Evolutionary conservation across 768 basidiomycete genomes (phyloP).

Genomic region (Rossbeevera mucosa): DNA sequence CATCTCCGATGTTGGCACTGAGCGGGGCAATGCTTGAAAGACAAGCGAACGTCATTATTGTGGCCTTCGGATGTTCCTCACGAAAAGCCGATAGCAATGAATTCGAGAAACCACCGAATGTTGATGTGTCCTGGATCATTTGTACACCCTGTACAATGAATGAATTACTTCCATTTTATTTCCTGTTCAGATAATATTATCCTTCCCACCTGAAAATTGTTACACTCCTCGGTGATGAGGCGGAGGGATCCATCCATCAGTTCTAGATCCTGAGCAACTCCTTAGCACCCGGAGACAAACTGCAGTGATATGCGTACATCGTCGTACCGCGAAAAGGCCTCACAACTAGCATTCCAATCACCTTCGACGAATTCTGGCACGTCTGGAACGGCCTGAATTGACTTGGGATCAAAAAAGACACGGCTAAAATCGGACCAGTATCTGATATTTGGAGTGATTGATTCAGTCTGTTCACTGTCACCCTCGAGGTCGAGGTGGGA

Average conservation of each 20-base stretch:
- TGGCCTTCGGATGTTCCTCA: slow-evolving; percentile 65
- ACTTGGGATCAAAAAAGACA: slow-evolving; percentile 58
- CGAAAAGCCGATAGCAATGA: slow-evolving; percentile 56
- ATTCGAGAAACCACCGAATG: slow-evolving; percentile 62
- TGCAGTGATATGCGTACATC: slow-evolving; percentile 38
- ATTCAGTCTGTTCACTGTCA: slow-evolving; percentile 8
- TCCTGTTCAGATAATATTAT: neutral
- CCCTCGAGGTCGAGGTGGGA: slow-evolving; percentile 33
- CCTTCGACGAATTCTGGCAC: slow-evolving; percentile 44
- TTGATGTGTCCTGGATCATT: slow-evolving; percentile 54
- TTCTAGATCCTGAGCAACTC: slow-evolving; percentile 45
- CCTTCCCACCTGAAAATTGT: slow-evolving; percentile 58
- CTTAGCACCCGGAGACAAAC: neutral
- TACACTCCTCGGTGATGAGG: slow-evolving; percentile 68
- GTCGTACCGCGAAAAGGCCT: slow-evolving; percentile 50
- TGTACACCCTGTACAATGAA: slow-evolving; percentile 55
- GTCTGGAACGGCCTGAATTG: slow-evolving; percentile 62
- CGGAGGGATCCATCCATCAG: slow-evolving; percentile 69
- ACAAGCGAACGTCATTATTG: slow-evolving; percentile 53
- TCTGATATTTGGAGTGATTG: slow-evolving; percentile 28
- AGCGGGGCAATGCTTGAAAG: slow-evolving; percentile 43
- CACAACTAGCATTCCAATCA: slow-evolving; percentile 53
- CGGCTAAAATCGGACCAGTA: slow-evolving; percentile 53
- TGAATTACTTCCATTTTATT: slow-evolving; percentile 1
- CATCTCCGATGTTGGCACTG: slow-evolving; percentile 38